Percentiles rank a stretch among this genome's conserved stretches.
Conservation (phyloP, 768 basidiomycete genomes). For the Amanita exitialis region DNA sequence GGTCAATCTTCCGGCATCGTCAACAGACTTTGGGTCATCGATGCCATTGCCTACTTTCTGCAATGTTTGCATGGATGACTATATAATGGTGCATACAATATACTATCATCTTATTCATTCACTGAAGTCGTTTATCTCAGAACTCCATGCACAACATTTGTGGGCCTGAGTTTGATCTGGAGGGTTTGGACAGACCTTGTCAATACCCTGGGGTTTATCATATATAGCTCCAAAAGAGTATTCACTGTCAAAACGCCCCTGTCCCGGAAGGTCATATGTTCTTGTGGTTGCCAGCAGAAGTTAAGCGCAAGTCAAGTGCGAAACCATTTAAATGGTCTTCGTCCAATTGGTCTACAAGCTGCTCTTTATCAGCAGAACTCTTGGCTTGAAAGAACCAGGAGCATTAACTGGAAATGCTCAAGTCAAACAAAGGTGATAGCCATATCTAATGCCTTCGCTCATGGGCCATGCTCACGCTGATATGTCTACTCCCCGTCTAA, state of each 20-base stretch:
- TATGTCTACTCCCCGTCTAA: too few species aligned
- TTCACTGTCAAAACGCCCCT: not conserved
- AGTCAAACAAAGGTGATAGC: not conserved
- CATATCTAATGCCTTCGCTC: not conserved
- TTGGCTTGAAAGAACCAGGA: not conserved
- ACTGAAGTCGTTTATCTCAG: not conserved
- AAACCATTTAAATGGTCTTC: not conserved
- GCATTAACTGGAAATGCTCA: not conserved
- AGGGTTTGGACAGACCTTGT: not conserved
- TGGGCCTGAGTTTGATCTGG: not conserved
- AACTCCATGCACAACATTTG: not conserved
- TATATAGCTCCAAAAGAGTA: not conserved
- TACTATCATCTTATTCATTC: not conserved
- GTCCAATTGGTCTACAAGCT: not conserved
- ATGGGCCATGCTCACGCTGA: not conserved
- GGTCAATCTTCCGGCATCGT: not conserved
- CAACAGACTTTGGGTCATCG: not conserved
- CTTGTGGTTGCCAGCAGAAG: not conserved
- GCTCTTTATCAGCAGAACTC: not conserved
- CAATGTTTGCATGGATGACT: not conserved
- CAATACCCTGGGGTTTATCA: not conserved
- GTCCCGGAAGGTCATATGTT: not conserved
- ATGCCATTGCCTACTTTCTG: not conserved
- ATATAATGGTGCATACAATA: not conserved
- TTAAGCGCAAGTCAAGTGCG: not conserved